Percentiles rank a stretch among this genome's conserved stretches.
Evolutionary conservation across 164 flowering plant species (phyloP).

Genomic region (Protea cynaroides): DNA sequence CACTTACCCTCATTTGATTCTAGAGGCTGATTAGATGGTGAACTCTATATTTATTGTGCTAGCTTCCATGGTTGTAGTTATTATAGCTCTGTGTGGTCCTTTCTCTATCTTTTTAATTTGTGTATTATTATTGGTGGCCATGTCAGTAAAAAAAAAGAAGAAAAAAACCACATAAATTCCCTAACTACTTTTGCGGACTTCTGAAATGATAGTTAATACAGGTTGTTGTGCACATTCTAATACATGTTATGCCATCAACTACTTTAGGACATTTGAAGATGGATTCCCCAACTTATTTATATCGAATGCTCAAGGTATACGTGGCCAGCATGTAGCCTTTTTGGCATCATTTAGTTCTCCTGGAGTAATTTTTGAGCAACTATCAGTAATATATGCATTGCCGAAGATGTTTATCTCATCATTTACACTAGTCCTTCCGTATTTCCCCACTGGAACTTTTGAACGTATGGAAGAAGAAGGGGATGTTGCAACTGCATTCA

Average conservation of each 20-base stretch:
- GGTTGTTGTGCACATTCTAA: conserved; percentile 5
- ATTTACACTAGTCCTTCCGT: conserved; percentile 92
- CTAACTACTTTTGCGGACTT: neutral
- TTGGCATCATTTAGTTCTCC: conserved; percentile 98
- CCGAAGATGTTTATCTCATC: conserved; percentile 83
- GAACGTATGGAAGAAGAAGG: conserved; percentile 99
- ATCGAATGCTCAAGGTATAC: conserved; percentile 86
- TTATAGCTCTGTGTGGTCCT: neutral
- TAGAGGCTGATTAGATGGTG: neutral
- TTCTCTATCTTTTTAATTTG: neutral
- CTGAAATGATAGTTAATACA: neutral
- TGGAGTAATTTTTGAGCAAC: conserved; percentile 90
- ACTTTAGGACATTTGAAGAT: conserved; percentile 79
- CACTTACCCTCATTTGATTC: neutral
- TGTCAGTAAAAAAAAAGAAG: neutral
- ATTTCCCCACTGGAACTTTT: conserved; percentile 94
- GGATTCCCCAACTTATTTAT: conserved; percentile 95
- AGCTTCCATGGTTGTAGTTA: neutral
- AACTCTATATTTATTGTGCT: neutral
- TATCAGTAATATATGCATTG: conserved; percentile 84
- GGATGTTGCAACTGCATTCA: conserved; percentile 94
- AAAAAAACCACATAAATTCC: neutral
- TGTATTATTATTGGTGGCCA: neutral
- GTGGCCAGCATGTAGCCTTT: conserved; percentile 93
- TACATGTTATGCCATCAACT: conserved; percentile 7